A percentile compares a stretch with the other conserved stretches of the same genome.
These are phyloP conservation scores for Termitomyces sp. DNA, from an alignment of 768 basidiomycete species.

Conservation along the genomic window DNA sequence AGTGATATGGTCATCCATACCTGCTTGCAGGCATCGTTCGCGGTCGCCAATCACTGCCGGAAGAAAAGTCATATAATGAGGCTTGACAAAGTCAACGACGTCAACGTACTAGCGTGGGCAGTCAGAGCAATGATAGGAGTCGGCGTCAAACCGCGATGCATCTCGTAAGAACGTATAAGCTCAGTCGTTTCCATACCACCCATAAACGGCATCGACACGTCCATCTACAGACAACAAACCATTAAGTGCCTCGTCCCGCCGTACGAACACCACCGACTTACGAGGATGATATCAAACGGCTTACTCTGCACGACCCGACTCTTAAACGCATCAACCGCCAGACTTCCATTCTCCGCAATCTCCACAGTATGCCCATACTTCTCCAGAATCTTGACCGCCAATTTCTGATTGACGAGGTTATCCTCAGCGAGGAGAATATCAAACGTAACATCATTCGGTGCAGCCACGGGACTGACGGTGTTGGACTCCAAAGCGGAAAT, in stretches of 20 bases:
- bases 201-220: conserved; percentile 98
- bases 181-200: conserved; percentile 98
- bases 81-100: neutral
- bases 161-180: conserved; percentile 81
- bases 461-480: conserved; percentile 83
- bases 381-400: conserved; percentile 95
- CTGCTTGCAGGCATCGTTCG: conserved; percentile 43
- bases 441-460: conserved; percentile 80
- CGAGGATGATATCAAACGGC: conserved; percentile 90
- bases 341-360: conserved; percentile 94
- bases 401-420: conserved; percentile 92
- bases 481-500: conserved; percentile 94
- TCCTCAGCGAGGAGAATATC: conserved; percentile 97
- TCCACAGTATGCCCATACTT: conserved; percentile 94
- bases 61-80: neutral
- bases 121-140: conserved; percentile 96
- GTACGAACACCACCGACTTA: conserved; percentile 31
- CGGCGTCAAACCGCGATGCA: conserved; percentile 50
- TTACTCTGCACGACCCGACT: conserved; percentile 59
- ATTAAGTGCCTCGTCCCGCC: neutral
- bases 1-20: conserved; percentile 75
- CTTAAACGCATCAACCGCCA: conserved; percentile 92
- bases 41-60: conserved; percentile 73
- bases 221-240: conserved; percentile 60
- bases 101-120: conserved; percentile 85